Evolutionary conservation across 2,329 filamentous ascomycete genomes (phyloP).

Genomic region (Neonectria magnoliae): DNA sequence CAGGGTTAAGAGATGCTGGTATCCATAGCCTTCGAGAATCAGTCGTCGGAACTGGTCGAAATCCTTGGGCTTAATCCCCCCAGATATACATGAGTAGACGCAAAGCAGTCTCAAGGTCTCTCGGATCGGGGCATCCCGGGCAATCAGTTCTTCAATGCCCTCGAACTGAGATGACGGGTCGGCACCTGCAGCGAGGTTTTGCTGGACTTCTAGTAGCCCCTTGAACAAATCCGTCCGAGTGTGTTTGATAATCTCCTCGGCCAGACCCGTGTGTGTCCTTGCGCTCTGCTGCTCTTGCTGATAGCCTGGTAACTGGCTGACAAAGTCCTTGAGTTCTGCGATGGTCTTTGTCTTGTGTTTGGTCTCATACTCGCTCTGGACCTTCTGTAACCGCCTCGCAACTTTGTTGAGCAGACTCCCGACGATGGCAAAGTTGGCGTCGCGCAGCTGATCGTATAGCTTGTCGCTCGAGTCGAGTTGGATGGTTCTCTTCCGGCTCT

Average conservation of each 20-base stretch:
- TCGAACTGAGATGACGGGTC: constrained; percentile 92
- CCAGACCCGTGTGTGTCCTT: constrained; percentile 90
- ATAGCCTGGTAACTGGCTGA: constrained; percentile 90
- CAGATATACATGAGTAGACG: constrained; percentile 89
- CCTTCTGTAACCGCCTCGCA: constrained; percentile 82
- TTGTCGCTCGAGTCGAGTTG: constrained; percentile 89
- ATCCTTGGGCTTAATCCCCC: constrained; percentile 88
- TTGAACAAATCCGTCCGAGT: constrained; percentile 91
- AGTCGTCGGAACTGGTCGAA: constrained; percentile 89
- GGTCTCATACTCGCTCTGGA: constrained; percentile 90
- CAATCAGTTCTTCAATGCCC: constrained; percentile 92
- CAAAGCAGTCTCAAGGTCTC: constrained; percentile 87
- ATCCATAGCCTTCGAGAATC: constrained; percentile 91
- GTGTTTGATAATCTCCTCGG: constrained; percentile 94
- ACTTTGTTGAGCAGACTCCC: constrained; percentile 90
- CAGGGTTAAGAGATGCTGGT: constrained; percentile 92
- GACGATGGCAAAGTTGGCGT: constrained; percentile 95
- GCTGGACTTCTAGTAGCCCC: constrained; percentile 89
- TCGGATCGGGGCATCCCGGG: constrained; percentile 82
- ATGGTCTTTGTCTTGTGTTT: constrained; percentile 89
- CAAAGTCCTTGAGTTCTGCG: constrained; percentile 91
- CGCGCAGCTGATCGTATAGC: constrained; percentile 85
- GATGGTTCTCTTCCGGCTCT: constrained; percentile 84
- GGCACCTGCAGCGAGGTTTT: constrained; percentile 90
- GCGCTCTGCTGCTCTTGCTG: constrained; percentile 93